Conservation (phyloP, 2,329 filamentous ascomycete species). For the Aaosphaeria arxii region DNA sequence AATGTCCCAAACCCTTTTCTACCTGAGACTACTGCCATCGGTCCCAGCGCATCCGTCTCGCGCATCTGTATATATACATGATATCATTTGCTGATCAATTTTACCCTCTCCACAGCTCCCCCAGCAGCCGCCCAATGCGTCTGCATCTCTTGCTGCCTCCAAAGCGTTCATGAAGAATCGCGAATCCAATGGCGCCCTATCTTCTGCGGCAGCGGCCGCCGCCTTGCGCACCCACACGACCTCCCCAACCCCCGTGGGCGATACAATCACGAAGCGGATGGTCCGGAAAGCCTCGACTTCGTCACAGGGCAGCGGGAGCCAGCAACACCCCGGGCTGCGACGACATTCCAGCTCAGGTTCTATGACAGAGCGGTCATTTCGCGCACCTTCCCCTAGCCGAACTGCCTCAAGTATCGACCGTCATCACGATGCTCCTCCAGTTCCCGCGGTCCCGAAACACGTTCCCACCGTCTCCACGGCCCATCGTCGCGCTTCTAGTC, state of each 20-base stretch:
- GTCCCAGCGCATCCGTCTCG: too few relatives aligned
- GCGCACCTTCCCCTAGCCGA: slow-evolving; percentile 60
- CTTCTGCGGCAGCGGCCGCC: slow-evolving; percentile 81
- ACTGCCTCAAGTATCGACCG: slow-evolving; percentile 16
- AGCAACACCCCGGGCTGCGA: slow-evolving; percentile 34
- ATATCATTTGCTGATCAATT: slow-evolving; percentile 3
- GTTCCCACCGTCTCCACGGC: slow-evolving; percentile 25
- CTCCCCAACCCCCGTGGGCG: slow-evolving; percentile 74
- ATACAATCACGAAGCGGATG: slow-evolving; percentile 86
- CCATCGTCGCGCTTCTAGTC: slow-evolving; percentile 44
- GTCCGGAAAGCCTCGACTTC: slow-evolving; percentile 70
- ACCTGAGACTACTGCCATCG: too few relatives aligned
- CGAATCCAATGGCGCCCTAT: slow-evolving; percentile 64
- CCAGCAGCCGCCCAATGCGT: slow-evolving; percentile 59
- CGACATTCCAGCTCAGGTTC: slow-evolving; percentile 66
- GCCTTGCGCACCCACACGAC: slow-evolving; percentile 76
- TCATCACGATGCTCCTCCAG: slow-evolving; percentile 61
- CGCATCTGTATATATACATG: too few relatives aligned
- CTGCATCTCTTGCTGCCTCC: slow-evolving; percentile 75
- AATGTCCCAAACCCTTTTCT: neutral
- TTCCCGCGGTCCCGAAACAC: slow-evolving; percentile 67
- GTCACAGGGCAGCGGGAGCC: slow-evolving; percentile 57
- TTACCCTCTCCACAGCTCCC: slow-evolving; percentile 25
- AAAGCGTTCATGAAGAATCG: slow-evolving; percentile 74
- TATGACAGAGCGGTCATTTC: slow-evolving; percentile 87